phyloP scores from a whole-genome alignment of 1,284 basidiomycete species.

The Phylloboletellus chloephorus region DNA sequence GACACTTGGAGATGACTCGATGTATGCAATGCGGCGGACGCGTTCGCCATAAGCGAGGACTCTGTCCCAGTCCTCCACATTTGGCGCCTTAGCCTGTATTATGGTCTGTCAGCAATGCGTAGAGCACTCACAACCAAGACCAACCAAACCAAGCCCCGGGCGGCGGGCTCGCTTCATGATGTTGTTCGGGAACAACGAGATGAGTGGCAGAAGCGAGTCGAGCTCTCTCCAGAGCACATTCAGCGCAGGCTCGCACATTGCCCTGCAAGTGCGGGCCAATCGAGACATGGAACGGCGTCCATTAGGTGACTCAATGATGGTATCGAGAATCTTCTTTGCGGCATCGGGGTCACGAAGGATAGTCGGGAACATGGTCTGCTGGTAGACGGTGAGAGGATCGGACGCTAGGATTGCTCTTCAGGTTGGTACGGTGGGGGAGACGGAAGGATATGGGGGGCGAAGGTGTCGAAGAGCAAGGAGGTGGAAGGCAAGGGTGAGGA shows the following conservation, averaged over 20 bases:
- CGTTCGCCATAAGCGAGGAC: slow-evolving; percentile 60
- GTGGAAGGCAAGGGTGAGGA: slow-evolving; percentile 34
- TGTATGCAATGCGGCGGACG: slow-evolving; percentile 61
- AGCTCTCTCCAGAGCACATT: slow-evolving; percentile 70
- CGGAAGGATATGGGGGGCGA: slow-evolving; percentile 37
- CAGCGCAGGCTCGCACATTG: slow-evolving; percentile 66
- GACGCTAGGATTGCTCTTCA: slow-evolving; percentile 23
- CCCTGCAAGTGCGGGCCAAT: slow-evolving; percentile 67
- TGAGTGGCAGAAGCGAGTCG: slow-evolving; percentile 65
- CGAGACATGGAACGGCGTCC: slow-evolving; percentile 61
- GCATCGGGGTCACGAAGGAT: slow-evolving; percentile 63
- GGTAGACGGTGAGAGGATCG: slow-evolving; percentile 37
- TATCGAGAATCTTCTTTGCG: slow-evolving; percentile 58
- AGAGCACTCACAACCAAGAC: slow-evolving; percentile 30
- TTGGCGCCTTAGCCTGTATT: slow-evolving; percentile 52
- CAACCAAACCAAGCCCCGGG: slow-evolving; percentile 69
- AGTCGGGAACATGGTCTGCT: slow-evolving; percentile 48
- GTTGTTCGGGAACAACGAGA: slow-evolving; percentile 61
- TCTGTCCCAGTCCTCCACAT: slow-evolving; percentile 59
- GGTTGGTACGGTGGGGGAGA: slow-evolving; percentile 30
- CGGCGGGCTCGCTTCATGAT: slow-evolving; percentile 62
- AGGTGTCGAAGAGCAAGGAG: slow-evolving; percentile 43
- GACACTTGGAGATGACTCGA: slow-evolving; percentile 59
- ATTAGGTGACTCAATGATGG: slow-evolving; percentile 59
- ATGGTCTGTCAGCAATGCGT: slow-evolving; percentile 8